A percentile compares a stretch with the other conserved stretches of the same genome.
Conservation (phyloP, 441 rosid genomes). For the Erysimum cheiri region DNA sequence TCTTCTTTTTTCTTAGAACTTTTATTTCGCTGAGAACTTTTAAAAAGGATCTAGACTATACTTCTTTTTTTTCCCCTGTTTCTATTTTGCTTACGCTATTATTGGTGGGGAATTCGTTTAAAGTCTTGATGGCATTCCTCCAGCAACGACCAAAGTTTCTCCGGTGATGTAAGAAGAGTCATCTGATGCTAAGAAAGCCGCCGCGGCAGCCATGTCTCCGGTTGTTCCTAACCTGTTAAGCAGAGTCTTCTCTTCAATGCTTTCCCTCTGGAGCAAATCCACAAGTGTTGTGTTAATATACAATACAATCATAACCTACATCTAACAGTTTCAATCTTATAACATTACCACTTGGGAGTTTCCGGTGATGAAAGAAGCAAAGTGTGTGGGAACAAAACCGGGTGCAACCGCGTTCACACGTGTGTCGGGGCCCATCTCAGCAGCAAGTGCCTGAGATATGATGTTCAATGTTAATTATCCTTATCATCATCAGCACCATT, state of each 20-base stretch:
- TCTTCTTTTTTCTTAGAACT: background rate
- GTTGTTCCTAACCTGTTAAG: slow-evolving; percentile 83
- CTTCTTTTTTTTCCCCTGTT: background rate
- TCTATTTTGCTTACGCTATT: background rate
- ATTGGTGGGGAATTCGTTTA: slow-evolving; percentile 33
- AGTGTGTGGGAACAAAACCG: slow-evolving; percentile 88
- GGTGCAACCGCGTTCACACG: slow-evolving; percentile 92
- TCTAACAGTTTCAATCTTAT: background rate
- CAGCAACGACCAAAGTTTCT: slow-evolving; percentile 85
- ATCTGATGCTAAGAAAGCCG: slow-evolving; percentile 86
- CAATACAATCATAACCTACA: background rate
- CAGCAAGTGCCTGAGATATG: slow-evolving; percentile 73
- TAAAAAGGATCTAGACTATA: background rate
- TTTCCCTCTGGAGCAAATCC: slow-evolving; percentile 52
- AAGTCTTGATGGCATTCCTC: slow-evolving; percentile 87
- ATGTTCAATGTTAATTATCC: slow-evolving; percentile 5
- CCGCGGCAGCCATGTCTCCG: slow-evolving; percentile 80
- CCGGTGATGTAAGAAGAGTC: slow-evolving; percentile 88
- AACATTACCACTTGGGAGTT: slow-evolving; percentile 58
- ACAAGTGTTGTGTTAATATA: background rate
- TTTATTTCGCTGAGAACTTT: background rate
- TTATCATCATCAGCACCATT: background rate
- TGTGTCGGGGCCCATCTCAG: slow-evolving; percentile 76
- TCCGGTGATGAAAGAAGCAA: slow-evolving; percentile 64
- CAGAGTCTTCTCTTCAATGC: slow-evolving; percentile 58